Base-by-base conservation (phyloP, 306 rosid genomes). In the Rubus idaeus region DNA sequence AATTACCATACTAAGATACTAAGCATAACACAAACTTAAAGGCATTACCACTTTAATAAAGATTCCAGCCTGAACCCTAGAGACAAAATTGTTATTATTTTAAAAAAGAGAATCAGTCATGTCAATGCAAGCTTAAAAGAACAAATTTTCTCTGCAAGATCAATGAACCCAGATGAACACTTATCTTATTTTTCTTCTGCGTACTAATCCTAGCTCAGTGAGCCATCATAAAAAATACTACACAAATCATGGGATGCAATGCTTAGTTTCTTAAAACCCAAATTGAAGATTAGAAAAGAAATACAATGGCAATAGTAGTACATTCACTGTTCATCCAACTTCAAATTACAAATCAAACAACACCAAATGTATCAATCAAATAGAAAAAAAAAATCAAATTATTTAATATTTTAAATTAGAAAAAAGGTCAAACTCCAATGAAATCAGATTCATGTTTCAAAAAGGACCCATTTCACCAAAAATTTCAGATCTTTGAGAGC, bases 321-420 rank as follows among this genome's bases (percentile, higher is more conserved):
- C 0, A 44, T 2, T 17, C 76, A 71, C 42, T 73, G 26, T 23
- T 23, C 26, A 23, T 75, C 63, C 35, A 47, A 26, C 75, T 70
- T 30, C 18, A 83, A 71, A 76, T 85, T 79, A 76, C 70, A 83
- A 72, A 79, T 64, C 47, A 78, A 79, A 86, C 78, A 79, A 78
- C 60, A 72, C 51, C 26, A 75, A 70, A 81, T 57, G 11, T 17
- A 77, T 18, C 56, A 57, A 5, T 30, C n/a, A 71, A 5, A 5
- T 5, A 46, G 5, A 6, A 6, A 68, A 49, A 1, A 49, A 1
- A 14, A 37, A 69, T 10, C 20, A 5, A 61, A 74, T 26, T 11
- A 26, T 0, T 30, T 30, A 30, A 30, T 30, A 30, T 30, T 30
- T 30, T 30, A 1, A 30, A 30, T 30, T 30, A 23, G 1, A 30